Evolutionary conservation across 129 eudicot species (phyloP).

Genomic region (Artemisia annua): DNA sequence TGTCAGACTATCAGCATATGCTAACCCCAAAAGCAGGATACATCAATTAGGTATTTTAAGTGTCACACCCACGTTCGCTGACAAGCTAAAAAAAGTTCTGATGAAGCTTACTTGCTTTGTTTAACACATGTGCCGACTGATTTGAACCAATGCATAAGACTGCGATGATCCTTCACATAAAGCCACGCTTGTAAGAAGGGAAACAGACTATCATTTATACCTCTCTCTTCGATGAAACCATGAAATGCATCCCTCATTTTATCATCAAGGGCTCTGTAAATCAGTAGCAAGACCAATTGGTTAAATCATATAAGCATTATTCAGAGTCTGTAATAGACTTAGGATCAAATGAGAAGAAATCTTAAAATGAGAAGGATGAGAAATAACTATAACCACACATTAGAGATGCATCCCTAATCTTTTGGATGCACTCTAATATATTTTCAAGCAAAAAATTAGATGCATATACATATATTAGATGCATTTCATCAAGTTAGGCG

Average conservation of each 20-base stretch:
- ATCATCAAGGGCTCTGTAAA: constrained; percentile 74
- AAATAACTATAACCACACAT: no score
- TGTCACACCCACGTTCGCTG: background rate
- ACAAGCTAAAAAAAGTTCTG: background rate
- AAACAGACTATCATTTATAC: constrained; percentile 73
- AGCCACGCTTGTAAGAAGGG: constrained; percentile 98
- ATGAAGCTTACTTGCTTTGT: constrained; percentile 34
- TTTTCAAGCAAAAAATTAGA: no score
- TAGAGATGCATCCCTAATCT: no score
- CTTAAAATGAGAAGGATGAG: no score
- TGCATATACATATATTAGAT: no score
- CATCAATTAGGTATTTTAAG: constrained; percentile 2
- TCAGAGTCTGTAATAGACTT: background rate
- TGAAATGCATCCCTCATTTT: constrained; percentile 83
- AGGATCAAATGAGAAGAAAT: no score
- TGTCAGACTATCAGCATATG: background rate
- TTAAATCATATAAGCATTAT: constrained; percentile 11
- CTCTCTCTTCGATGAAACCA: constrained; percentile 75
- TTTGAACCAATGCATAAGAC: constrained; percentile 87
- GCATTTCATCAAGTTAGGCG: no score
- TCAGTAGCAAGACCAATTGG: background rate
- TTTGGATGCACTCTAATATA: no score
- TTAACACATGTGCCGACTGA: constrained; percentile 59
- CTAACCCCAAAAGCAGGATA: background rate
- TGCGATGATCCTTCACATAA: constrained; percentile 84